Evolutionary conservation across 768 basidiomycete genomes (phyloP).

Genomic region (Phaeotremella skinneri): DNA sequence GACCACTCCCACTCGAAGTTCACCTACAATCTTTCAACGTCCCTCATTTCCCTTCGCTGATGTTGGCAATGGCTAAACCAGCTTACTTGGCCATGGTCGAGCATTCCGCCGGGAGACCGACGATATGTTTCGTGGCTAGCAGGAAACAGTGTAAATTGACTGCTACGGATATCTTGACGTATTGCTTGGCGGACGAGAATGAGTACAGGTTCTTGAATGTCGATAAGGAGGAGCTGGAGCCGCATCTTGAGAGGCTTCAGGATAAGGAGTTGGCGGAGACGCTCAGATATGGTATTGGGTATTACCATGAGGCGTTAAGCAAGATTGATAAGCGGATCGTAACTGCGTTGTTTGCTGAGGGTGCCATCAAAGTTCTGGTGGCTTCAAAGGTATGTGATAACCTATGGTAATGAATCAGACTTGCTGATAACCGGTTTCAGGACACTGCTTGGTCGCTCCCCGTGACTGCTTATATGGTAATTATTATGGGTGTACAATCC

Average conservation of each 20-base stretch:
- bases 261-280: constrained; percentile 75
- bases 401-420: too few species aligned
- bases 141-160: constrained; percentile 91
- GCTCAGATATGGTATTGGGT: constrained; percentile 85
- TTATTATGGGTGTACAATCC: constrained; percentile 98
- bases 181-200: constrained; percentile 83
- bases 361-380: constrained; percentile 90
- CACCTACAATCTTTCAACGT: constrained; percentile 93
- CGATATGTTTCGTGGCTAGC: constrained; percentile 88
- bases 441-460: constrained; percentile 97
- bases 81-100: constrained; percentile 90
- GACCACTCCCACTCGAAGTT: constrained; percentile 96
- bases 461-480: constrained; percentile 91
- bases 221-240: constrained; percentile 73
- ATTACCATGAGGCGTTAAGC: constrained; percentile 89
- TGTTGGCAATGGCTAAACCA: constrained; percentile 99
- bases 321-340: constrained; percentile 93
- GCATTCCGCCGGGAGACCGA: constrained; percentile 77
- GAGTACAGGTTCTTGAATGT: constrained; percentile 85
- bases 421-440: constrained; percentile 55
- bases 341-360: constrained; percentile 84
- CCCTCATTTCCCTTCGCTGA: constrained; percentile 96
- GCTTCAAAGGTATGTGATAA: constrained; percentile 76
- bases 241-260: constrained; percentile 78
- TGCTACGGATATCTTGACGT: constrained; percentile 82